Base-by-base conservation (phyloP, 2,329 filamentous ascomycete genomes). In the Cladosporium sp. region DNA sequence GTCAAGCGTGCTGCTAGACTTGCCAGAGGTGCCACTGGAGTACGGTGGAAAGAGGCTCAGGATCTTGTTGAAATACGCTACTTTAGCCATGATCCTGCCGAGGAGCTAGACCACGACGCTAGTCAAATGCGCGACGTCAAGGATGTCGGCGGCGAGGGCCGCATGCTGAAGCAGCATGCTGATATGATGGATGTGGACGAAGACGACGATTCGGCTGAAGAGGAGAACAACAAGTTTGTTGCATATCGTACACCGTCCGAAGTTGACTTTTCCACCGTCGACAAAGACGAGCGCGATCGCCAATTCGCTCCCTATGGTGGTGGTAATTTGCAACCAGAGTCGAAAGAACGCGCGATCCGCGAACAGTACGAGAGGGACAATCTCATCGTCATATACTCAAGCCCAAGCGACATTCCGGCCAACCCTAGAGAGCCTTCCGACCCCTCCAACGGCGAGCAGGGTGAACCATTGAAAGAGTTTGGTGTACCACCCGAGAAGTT, bases 61-160 rank as follows among this genome's bases (percentile, higher is more conserved):
- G 81, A 84, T 28, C 78, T 93, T 28, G 85, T 85, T 1, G 77
- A 89, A 63, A 77, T 90, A 56, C 82, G 83, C 61, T 76, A 86
- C 50, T 91, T 92, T 73, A 83, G 85, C 56, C 88, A 90, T 65
- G 86, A 90, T 60, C 84, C 83, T 1, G 80, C 82, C 1, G 88
- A 91, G 68, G 87, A 90, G 64, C 79, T 85, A 58, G 86, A 85
- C 54, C 81, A 88, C 56, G 82, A 83, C 55, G 78, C 80, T 56
- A 87, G 84, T 66, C 85, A 90, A 79, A 81, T 87, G 39, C 83
- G 84, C 49, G 88, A 91, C 70, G 87, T 87, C 3, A 82, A 82
- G 28, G 88, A 91, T 68, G 86, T 90, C 65, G 84, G 85, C 50
- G 85, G 84, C 4, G 89, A 80, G 65, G 78, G 78, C 34, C 75